These are phyloP conservation scores for Talaromyces atroroseus DNA, from an alignment of 2,329 filamentous ascomycete genomes.

Conservation along the genomic window DNA sequence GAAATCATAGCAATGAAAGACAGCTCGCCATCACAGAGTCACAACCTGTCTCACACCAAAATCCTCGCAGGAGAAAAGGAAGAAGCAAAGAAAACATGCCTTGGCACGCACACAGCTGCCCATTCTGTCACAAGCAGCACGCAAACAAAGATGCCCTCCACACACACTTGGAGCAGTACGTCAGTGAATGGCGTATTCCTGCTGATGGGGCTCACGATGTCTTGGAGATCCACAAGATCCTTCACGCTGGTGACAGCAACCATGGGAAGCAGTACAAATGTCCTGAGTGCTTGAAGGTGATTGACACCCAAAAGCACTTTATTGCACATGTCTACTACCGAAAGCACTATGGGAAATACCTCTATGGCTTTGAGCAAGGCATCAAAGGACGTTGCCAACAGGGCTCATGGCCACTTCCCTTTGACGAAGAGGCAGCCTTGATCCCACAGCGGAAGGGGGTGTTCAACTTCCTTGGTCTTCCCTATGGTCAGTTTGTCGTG, in stretches of 20 bases:
- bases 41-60: not conserved
- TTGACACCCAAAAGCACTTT: not conserved
- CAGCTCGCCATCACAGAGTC: not conserved
- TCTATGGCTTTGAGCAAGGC: not conserved
- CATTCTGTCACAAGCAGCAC: not conserved
- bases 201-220: slow-evolving; percentile 2
- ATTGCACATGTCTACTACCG: not conserved
- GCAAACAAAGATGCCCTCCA: not conserved
- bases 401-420: not conserved
- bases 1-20: too few relatives aligned
- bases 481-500: not conserved
- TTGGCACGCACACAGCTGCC: not conserved
- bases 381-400: not conserved
- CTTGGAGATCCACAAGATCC: not conserved
- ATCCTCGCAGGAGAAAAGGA: not conserved
- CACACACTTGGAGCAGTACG: not conserved
- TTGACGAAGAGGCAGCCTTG: not conserved
- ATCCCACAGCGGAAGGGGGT: not conserved
- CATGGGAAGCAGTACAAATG: not conserved
- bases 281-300: not conserved
- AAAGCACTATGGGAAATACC: not conserved
- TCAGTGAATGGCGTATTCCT: not conserved
- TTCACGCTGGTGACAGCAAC: not conserved
- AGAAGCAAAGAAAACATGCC: not conserved
- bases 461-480: slow-evolving; percentile 1